Percentiles rank a stretch among this genome's conserved stretches.
Conservation (phyloP, 1,139 yeast genomes). For the Suhomyces yuchorum region DNA sequence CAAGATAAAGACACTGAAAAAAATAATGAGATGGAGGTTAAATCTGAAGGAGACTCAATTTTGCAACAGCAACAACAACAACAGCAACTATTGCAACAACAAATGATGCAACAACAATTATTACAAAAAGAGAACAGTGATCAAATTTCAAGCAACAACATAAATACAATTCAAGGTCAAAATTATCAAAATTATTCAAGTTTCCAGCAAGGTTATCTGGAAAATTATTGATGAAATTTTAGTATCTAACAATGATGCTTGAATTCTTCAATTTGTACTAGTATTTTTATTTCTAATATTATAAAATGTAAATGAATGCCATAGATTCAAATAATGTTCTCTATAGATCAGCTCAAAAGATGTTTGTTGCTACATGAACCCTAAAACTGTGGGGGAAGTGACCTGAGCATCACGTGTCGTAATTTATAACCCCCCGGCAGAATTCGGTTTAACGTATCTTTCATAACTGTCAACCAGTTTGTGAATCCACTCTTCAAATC, state of each 20-base stretch:
- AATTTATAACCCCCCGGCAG: neutral
- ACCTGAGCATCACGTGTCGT: neutral
- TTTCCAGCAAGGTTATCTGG: conserved; percentile 15
- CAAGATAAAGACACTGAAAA: neutral
- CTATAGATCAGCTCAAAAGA: too few relatives aligned
- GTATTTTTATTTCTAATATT: neutral
- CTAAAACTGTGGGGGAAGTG: neutral
- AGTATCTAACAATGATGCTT: neutral
- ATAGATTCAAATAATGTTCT: neutral
- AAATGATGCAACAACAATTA: conserved; percentile 18
- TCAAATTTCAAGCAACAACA: conserved; percentile 11
- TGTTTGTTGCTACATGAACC: neutral
- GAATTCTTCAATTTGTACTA: neutral
- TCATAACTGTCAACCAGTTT: too few relatives aligned
- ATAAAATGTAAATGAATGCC: neutral
- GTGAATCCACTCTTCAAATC: neutral
- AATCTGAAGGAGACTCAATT: neutral
- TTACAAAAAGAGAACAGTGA: conserved; percentile 12
- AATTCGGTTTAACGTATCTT: neutral
- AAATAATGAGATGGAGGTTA: neutral
- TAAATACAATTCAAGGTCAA: conserved; percentile 9
- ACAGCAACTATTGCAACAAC: conserved; percentile 18
- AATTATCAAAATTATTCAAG: conserved; percentile 13
- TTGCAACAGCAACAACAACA: conserved; percentile 8
- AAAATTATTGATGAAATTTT: conserved; percentile 10